Evolutionary conservation across 2,329 filamentous ascomycete genomes (phyloP).

Genomic region (Epichloe uncinata): DNA sequence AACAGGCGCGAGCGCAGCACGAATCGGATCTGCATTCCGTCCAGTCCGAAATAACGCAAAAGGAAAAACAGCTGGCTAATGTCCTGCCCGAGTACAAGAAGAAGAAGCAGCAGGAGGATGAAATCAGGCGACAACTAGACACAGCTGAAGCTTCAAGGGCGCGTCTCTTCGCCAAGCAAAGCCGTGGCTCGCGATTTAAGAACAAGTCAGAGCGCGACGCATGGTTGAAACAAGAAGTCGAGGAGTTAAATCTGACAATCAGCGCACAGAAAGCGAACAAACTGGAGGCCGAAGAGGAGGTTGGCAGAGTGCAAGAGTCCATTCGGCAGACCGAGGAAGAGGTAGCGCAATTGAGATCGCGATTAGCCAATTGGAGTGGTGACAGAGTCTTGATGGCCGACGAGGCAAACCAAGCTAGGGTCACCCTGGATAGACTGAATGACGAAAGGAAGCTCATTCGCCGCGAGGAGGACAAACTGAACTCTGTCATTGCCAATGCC

Average conservation of each 20-base stretch:
- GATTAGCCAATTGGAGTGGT: constrained; percentile 66
- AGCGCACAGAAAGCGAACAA: constrained; percentile 73
- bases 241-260: constrained; percentile 63
- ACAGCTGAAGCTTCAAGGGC: constrained; percentile 61
- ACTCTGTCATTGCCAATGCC: constrained; percentile 62
- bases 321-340: constrained; percentile 63
- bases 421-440: constrained; percentile 62
- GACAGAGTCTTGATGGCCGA: constrained; percentile 60
- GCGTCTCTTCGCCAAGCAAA: constrained; percentile 84
- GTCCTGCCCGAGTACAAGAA: constrained; percentile 67
- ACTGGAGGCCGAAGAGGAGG: constrained; percentile 74
- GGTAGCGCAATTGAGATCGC: constrained; percentile 54
- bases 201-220: constrained; percentile 81
- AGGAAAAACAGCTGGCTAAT: constrained; percentile 61
- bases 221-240: constrained; percentile 68
- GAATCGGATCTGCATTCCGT: constrained; percentile 60
- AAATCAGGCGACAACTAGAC: constrained; percentile 58
- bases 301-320: constrained; percentile 53
- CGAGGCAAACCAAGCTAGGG: constrained; percentile 63
- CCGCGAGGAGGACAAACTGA: constrained; percentile 78
- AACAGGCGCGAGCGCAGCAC: constrained; percentile 58
- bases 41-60: constrained; percentile 57
- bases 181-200: constrained; percentile 75
- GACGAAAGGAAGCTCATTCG: constrained; percentile 82
- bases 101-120: constrained; percentile 61